Percentiles rank a stretch among this genome's conserved stretches.
Conservation (phyloP, 208 protist genomes). For the Acanthamoeba healyi region DNA sequence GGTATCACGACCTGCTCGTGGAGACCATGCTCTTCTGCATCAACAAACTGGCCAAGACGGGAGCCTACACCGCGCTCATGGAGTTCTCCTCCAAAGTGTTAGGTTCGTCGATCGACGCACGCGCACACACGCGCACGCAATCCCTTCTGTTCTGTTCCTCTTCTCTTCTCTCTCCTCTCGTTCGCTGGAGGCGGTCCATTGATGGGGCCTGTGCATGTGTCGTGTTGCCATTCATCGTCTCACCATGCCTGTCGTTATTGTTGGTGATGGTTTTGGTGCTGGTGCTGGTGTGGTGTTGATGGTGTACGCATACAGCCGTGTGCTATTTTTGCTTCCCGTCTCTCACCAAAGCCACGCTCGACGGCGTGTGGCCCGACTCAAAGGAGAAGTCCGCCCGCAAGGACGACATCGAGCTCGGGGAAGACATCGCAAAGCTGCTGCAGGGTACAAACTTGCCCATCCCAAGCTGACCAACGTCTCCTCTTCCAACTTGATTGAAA, state of each 20-base stretch:
- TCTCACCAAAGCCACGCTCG: constrained; percentile 45
- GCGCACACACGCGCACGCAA: too few species aligned
- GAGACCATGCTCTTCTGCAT: constrained; percentile 67
- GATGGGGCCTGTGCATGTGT: too few species aligned
- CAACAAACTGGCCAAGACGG: constrained; percentile 67
- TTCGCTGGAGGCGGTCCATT: neutral
- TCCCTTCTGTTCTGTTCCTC: neutral
- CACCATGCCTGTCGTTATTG: neutral
- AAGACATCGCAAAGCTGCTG: neutral
- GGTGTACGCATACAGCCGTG: neutral
- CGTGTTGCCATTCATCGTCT: neutral
- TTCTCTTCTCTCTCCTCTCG: neutral
- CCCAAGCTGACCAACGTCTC: neutral
- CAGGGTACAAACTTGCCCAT: neutral
- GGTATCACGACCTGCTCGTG: constrained; percentile 46
- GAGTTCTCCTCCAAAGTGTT: constrained; percentile 62
- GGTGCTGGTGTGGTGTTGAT: neutral
- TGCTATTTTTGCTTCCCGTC: constrained; percentile 55
- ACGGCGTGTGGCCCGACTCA: constrained; percentile 21
- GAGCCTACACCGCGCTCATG: constrained; percentile 58
- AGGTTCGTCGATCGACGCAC: neutral
- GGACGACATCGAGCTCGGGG: constrained; percentile 35
- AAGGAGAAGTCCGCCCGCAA: constrained; percentile 42
- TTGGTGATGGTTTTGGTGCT: neutral
- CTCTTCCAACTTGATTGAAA: too few species aligned